Percentiles rank a stretch among this genome's conserved stretches.
Evolutionary conservation across 1,139 yeast species (phyloP).

Genomic region (Citeromyces hawaiiensis): DNA sequence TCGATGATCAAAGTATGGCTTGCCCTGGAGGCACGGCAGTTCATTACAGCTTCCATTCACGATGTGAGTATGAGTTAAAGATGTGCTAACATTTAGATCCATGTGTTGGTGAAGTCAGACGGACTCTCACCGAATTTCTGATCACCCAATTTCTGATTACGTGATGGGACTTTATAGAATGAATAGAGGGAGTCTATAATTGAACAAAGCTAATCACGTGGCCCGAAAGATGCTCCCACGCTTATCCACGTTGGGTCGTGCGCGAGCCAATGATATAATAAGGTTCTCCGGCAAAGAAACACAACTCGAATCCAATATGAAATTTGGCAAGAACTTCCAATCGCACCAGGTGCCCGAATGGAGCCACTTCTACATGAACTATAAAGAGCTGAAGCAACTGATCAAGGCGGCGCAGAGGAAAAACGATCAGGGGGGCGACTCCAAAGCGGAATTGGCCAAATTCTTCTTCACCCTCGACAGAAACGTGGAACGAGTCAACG

Average conservation of each 20-base stretch:
- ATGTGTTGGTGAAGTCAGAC: conserved; percentile 43
- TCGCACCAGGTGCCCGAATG: conserved; percentile 92
- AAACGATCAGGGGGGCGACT: conserved; percentile 21
- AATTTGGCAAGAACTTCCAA: conserved; percentile 71
- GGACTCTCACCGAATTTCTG: conserved; percentile 45
- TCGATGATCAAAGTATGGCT: conserved; percentile 88
- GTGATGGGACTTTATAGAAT: too few relatives aligned
- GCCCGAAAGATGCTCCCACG: neutral
- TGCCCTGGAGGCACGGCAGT: conserved; percentile 79
- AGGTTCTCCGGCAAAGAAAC: neutral
- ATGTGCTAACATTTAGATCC: conserved; percentile 17
- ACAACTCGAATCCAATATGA: too few relatives aligned
- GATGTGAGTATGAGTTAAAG: conserved; percentile 33
- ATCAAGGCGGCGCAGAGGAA: conserved; percentile 32
- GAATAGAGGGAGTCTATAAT: too few relatives aligned
- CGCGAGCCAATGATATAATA: neutral
- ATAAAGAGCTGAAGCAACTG: conserved; percentile 71
- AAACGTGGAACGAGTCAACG: conserved; percentile 71
- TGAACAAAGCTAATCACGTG: too few relatives aligned
- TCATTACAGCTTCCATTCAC: conserved; percentile 73
- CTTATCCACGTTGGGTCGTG: conserved; percentile 2
- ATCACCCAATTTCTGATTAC: too few relatives aligned
- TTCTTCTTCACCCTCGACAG: conserved; percentile 75
- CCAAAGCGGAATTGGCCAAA: conserved; percentile 34
- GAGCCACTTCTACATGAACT: conserved; percentile 69